phyloP scores from a whole-genome alignment of 1,284 basidiomycete genomes.

The Trichosporon asahii region DNA sequence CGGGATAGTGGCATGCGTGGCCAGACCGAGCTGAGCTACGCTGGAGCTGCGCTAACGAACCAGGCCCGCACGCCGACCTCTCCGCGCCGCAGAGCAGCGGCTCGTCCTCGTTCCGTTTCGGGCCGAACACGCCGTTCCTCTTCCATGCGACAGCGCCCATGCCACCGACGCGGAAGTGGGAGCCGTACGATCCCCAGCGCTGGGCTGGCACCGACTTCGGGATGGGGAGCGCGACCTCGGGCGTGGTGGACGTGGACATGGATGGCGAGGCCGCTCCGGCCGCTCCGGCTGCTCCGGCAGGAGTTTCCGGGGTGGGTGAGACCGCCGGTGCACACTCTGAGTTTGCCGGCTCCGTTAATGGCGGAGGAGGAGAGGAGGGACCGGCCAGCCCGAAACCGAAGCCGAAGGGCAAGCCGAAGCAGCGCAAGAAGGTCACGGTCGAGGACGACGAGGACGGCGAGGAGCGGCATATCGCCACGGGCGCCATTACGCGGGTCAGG shows the following conservation, averaged over 20 bases:
- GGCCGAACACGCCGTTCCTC: constrained; percentile 35
- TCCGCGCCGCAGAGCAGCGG: constrained; percentile 15
- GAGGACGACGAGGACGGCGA: constrained; percentile 23
- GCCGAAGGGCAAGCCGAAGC: constrained; percentile 7
- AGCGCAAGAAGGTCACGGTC: constrained; percentile 8
- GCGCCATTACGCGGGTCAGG: constrained; percentile 67
- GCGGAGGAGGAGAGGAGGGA: neutral
- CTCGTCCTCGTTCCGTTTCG: constrained; percentile 23
- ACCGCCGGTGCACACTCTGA: neutral
- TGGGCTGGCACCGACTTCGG: constrained; percentile 36
- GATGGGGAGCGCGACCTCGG: constrained; percentile 15
- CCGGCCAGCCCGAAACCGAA: constrained; percentile 10
- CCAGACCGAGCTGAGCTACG: neutral
- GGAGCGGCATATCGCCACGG: constrained; percentile 55
- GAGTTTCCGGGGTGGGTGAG: too few relatives aligned
- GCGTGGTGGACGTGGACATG: constrained; percentile 39
- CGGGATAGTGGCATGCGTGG: neutral
- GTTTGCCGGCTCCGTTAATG: too few relatives aligned
- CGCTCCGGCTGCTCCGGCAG: too few relatives aligned
- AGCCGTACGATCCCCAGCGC: constrained; percentile 39
- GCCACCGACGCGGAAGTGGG: constrained; percentile 23
- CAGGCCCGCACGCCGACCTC: constrained; percentile 44
- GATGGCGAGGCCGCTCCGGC: neutral
- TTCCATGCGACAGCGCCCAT: constrained; percentile 29
- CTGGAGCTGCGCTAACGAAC: constrained; percentile 5